A percentile compares a stretch with the other conserved stretches of the same genome.
phyloP scores from a whole-genome alignment of 768 basidiomycete genomes.

The Xerocomus brunneocitrinus region DNA sequence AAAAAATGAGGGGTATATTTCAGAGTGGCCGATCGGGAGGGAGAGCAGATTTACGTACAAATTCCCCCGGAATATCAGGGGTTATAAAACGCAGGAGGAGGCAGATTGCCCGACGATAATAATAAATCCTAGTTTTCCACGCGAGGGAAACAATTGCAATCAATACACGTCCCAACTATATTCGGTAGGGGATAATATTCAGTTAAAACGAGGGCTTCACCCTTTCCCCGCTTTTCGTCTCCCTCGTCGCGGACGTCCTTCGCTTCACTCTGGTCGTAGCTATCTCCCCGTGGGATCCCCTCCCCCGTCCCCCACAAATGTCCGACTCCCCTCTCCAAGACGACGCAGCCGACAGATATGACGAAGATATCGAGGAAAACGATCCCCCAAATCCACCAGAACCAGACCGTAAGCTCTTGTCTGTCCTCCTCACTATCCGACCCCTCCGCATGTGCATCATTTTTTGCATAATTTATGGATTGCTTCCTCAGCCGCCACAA shows the following conservation, averaged over 20 bases:
- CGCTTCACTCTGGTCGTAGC: slow-evolving; percentile 15
- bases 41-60: slow-evolving; percentile 53
- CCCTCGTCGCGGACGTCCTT: slow-evolving; percentile 35
- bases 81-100: slow-evolving; percentile 45
- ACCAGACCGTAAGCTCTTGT: slow-evolving; percentile 25
- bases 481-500: slow-evolving; percentile 36
- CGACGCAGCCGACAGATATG: slow-evolving; percentile 49
- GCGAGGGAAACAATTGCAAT: slow-evolving; percentile 61
- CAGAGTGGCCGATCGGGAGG: slow-evolving; percentile 20
- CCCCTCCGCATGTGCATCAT: slow-evolving; percentile 11
- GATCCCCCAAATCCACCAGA: slow-evolving; percentile 38
- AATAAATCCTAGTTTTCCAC: slow-evolving; percentile 58
- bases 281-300: slow-evolving; percentile 24
- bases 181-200: slow-evolving; percentile 64
- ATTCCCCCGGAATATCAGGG: slow-evolving; percentile 54
- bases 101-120: slow-evolving; percentile 51
- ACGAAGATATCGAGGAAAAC: slow-evolving; percentile 55
- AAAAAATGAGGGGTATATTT: not conserved
- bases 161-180: slow-evolving; percentile 60
- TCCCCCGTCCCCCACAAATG: slow-evolving; percentile 39
- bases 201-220: slow-evolving; percentile 71
- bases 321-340: slow-evolving; percentile 58
- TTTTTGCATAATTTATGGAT: slow-evolving; percentile 19
- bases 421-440: slow-evolving; percentile 10
- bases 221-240: slow-evolving; percentile 59